Evolutionary conservation across 2,329 filamentous ascomycete species (phyloP), one percentile per base, ranked within the genome.

Genomic region (Biscogniauxia mediterranea): DNA sequence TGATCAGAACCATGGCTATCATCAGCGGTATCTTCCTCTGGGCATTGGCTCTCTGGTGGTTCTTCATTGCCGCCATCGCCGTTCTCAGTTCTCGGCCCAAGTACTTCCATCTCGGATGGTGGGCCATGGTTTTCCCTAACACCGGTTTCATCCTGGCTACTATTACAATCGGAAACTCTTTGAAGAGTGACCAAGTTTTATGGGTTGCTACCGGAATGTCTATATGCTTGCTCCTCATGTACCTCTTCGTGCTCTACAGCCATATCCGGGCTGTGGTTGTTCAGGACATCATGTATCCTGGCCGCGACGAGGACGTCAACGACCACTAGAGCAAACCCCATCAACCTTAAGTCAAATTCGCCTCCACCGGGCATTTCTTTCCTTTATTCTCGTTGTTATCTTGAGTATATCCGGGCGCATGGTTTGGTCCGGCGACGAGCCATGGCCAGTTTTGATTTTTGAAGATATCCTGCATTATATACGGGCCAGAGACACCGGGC

Each of bases 41-140:
- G 89, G 83, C 85, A 0, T 72, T 91, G 21, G 79, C 79, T 55
- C 70, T 81, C 15, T 87, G 85, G 83, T 85, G 83, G 82, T 87
- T 85, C 70, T 78, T 76, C 57, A 79, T 84, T 51, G 80, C 79
- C 2, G 69, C 77, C 19, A 71, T 83, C 32, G 80, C 81, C 2
- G 79, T 83, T 1, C 54, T 79, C 57, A 75, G 66, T 70, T 76
- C 77, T 11, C 80, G 77, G 4, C 78, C 82, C 67, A 80, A 79
- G 70, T 75, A 77, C 64, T 87, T 87, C 66, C 83, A 86, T 63
- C 77, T 89, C 1, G 84, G 84, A 0, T 89, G 85, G 85, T 89
- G 85, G 83, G 85, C 85, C 0, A 81, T 85, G 72, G 83, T 87
- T 9, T 87, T 87, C 72, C 85, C 85, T 53, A 87, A 87, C 71